Evolutionary conservation across 108 stramenopile genomes (phyloP).

Genomic region (Fragilariopsis cylindrus): DNA sequence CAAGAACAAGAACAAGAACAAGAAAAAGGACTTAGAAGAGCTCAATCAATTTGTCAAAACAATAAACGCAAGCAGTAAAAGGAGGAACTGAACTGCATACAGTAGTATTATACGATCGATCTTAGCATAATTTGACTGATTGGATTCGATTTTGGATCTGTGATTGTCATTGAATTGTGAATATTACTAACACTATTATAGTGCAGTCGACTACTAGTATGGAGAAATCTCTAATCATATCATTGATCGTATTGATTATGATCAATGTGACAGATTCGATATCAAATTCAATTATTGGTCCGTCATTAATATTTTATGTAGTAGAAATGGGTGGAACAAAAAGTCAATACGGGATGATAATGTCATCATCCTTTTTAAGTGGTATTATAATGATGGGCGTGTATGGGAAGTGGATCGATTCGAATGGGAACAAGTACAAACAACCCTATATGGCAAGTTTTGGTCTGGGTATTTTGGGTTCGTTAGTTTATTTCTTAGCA

Average conservation of each 20-base stretch:
- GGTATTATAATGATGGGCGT: slow-evolving; percentile 48
- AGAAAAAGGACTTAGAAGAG: no score
- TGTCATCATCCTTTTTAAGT: slow-evolving; percentile 51
- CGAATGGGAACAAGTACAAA: slow-evolving; percentile 43
- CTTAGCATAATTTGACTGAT: no score
- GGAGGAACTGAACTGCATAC: no score
- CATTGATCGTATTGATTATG: slow-evolving; percentile 41
- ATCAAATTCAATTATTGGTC: slow-evolving; percentile 66
- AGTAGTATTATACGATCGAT: no score
- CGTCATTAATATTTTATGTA: slow-evolving; percentile 74
- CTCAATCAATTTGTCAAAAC: no score
- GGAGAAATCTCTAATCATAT: neutral
- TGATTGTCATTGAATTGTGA: no score
- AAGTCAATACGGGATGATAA: slow-evolving; percentile 61
- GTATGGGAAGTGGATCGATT: slow-evolving; percentile 57
- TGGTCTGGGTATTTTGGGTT: slow-evolving; percentile 50
- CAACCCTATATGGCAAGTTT: slow-evolving; percentile 51
- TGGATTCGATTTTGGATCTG: no score
- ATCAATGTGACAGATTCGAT: slow-evolving; percentile 61
- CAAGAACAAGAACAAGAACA: no score
- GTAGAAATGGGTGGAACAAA: slow-evolving; percentile 51
- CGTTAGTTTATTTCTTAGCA: slow-evolving; percentile 61
- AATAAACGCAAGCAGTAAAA: no score
- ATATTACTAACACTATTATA: no score
- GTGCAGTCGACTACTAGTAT: neutral